Conservation (phyloP, 73 alveolate species). For the Paramecium caudatum region DNA sequence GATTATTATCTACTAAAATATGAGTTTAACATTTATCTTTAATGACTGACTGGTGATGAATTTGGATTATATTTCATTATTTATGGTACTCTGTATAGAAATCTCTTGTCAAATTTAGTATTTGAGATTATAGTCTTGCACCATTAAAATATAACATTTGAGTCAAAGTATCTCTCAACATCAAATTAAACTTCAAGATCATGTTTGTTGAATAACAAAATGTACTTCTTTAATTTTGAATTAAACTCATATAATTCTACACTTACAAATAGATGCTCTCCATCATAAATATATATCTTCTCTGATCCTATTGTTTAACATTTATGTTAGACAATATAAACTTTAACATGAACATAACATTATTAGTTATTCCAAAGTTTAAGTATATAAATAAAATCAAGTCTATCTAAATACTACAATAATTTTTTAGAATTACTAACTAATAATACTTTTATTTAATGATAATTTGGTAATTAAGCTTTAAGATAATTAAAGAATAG, state of each 20-base stretch:
- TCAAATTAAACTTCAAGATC: conserved; percentile 33
- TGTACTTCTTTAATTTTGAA: conserved; percentile 41
- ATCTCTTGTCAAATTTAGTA: conserved; percentile 52
- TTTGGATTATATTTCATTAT: conserved; percentile 17
- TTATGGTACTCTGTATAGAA: conserved; percentile 22
- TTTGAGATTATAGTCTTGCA: background rate
- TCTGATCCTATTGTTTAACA: background rate
- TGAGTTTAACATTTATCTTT: background rate
- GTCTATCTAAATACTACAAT: background rate
- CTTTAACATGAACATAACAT: conserved; percentile 64
- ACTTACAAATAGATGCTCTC: conserved; percentile 44
- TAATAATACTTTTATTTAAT: background rate
- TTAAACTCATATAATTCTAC: conserved; percentile 32
- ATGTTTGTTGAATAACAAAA: conserved; percentile 25
- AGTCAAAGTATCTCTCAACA: conserved; percentile 3
- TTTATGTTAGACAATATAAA: background rate
- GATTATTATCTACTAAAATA: background rate
- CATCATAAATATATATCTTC: conserved; percentile 13
- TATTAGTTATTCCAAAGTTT: conserved; percentile 8
- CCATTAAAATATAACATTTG: conserved; percentile 11
- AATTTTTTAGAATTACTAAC: background rate
- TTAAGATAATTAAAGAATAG: background rate
- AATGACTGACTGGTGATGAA: background rate
- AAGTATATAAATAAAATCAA: background rate
- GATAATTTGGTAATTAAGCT: conserved; percentile 30